Percentiles rank a stretch among this genome's conserved stretches.
Conservation (phyloP, 495 filamentous ascomycete species). For the Penicillium manginii region DNA sequence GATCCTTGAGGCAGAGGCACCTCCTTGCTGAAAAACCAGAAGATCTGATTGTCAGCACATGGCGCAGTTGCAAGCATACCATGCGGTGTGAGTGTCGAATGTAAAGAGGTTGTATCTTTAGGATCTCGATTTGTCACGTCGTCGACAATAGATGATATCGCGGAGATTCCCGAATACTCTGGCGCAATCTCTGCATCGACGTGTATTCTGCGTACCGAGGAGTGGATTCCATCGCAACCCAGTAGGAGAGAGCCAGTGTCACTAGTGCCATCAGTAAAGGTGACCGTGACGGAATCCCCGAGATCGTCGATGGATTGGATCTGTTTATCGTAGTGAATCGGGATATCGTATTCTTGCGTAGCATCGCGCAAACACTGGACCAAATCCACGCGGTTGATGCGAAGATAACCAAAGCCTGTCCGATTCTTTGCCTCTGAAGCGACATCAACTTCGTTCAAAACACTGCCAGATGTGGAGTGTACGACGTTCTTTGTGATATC, state of each 20-base stretch:
- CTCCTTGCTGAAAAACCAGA: constrained; percentile 4
- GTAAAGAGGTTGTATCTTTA: not conserved
- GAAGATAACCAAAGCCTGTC: not conserved
- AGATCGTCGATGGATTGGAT: not conserved
- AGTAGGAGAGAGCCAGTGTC: not conserved
- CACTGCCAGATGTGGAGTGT: not conserved
- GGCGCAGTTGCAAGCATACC: not conserved
- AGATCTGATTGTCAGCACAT: not conserved
- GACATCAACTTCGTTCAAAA: not conserved
- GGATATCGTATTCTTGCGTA: constrained; percentile 1
- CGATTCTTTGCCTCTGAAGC: not conserved
- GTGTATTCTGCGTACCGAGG: constrained; percentile 5
- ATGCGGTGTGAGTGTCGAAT: not conserved
- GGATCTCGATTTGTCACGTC: not conserved
- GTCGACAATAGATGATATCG: constrained; percentile 2
- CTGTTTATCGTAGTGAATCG: constrained; percentile 1
- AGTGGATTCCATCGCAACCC: constrained; percentile 9
- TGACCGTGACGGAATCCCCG: constrained; percentile 1
- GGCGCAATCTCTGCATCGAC: constrained; percentile 2
- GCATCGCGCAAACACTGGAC: not conserved
- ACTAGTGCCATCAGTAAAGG: constrained; percentile 5
- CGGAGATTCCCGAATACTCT: constrained; percentile 6
- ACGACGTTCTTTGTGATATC: not conserved
- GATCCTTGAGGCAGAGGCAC: constrained; percentile 2
- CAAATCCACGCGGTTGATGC: not conserved